Base-by-base conservation (phyloP, 176 grass and related monocot species). In the Oryza brachyantha region DNA sequence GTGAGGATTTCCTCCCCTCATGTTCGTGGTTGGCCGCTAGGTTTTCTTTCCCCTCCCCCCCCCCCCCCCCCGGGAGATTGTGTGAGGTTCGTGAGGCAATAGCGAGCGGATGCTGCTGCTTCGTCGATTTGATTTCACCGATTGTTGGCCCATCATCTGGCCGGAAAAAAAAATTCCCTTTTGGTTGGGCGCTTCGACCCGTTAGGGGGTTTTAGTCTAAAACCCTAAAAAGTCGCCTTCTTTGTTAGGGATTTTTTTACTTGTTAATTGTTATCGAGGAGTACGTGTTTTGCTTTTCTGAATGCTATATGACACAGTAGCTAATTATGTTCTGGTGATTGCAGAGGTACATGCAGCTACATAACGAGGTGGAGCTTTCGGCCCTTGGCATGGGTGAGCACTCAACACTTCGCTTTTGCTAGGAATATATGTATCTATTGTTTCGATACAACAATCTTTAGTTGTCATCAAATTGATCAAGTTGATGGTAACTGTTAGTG, bases 311-410 rank as follows among this genome's bases (percentile, higher is more conserved):
- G n/a, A n/a, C n/a, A n/a, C n/a, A n/a, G n/a, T n/a, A 50, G 67
- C 83, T 70, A 46, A 83, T 75, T 41, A 17, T 57, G 5, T 60
- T 91, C 3, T 8, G 10, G 36, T 86, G 40, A 24, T 84, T 89
- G 83, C 93, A 97, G 93, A 97, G 86, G 79, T 98, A 98, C 76
- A 98, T 98, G 95, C 92, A 94, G 59, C 83, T 90, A 54, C 83
- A 98, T 65, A 72, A 91, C 28, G 95, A 98, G 77, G 95, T 98
- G 60, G 92, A 98, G 83, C 90, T 93, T 55, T 98, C 95, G 32
- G 92, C 95, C 54, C 95, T 98, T 43, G 95, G 95, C 75, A 98
- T 98, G 95, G 92, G 95, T 98, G 92, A 80, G 29, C 29, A 35
- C 57, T 77, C 24, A 4, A 8, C 24, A 8, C n/a, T 57, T 57